phyloP scores from a whole-genome alignment of 2,329 filamentous ascomycete genomes.

The Stachybotrys elegans region DNA sequence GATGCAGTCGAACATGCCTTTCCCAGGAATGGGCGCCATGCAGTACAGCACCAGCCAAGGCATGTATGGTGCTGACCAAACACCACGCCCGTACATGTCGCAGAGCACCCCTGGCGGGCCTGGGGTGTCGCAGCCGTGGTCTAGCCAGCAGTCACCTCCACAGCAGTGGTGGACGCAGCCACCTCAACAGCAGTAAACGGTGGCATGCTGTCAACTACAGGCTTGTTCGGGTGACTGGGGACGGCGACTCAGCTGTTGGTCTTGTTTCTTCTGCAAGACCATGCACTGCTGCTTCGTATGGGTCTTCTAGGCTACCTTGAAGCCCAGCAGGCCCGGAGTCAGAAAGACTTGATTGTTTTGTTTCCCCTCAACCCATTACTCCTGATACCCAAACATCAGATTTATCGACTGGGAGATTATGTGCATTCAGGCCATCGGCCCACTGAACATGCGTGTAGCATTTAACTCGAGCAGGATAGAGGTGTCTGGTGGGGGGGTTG shows the following conservation, averaged over 20 bases:
- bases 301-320: too few relatives aligned
- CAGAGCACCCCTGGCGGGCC: conserved; percentile 48
- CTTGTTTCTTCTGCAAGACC: too few relatives aligned
- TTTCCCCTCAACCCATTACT: too few relatives aligned
- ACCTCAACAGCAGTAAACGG: conserved; percentile 21
- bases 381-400: conserved; percentile 33
- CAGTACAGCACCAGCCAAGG: conserved; percentile 51
- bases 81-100: conserved; percentile 63
- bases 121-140: conserved; percentile 48
- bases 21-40: conserved; percentile 58
- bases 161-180: conserved; percentile 55
- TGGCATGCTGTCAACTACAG: too few relatives aligned
- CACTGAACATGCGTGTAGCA: conserved; percentile 26
- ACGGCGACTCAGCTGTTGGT: too few relatives aligned
- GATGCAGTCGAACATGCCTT: conserved; percentile 56
- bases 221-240: too few relatives aligned
- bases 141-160: conserved; percentile 57
- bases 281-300: too few relatives aligned
- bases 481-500: conserved; percentile 26
- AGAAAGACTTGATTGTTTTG: too few relatives aligned
- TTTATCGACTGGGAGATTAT: conserved; percentile 28
- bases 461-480: conserved; percentile 32
- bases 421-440: conserved; percentile 24
- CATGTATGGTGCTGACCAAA: conserved; percentile 59
- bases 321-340: too few relatives aligned